phyloP scores from a whole-genome alignment of 441 rosid genomes.

The Populus hybrid region DNA sequence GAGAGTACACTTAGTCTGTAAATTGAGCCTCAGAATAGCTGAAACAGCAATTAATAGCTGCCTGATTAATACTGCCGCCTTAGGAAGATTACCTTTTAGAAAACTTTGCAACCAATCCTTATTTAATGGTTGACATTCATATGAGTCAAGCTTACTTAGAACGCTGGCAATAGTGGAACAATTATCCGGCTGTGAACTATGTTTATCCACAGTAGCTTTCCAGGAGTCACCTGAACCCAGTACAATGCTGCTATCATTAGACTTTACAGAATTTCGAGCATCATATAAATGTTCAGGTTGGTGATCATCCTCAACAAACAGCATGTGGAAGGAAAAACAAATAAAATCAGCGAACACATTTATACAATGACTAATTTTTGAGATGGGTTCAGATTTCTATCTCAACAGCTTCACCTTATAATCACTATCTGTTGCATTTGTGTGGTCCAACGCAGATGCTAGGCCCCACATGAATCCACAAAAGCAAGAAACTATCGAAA shows the following conservation, averaged over 20 bases:
- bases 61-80: constrained; percentile 62
- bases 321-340: constrained; percentile 33
- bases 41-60: constrained; percentile 69
- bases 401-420: constrained; percentile 33
- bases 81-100: constrained; percentile 54
- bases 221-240: constrained; percentile 23
- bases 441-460: constrained; percentile 48
- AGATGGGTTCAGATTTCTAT: constrained; percentile 40
- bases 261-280: constrained; percentile 24
- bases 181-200: constrained; percentile 23
- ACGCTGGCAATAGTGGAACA: constrained; percentile 24
- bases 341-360: constrained; percentile 42
- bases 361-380: constrained; percentile 34
- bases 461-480: constrained; percentile 87
- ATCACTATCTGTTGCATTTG: constrained; percentile 33
- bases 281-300: constrained; percentile 28
- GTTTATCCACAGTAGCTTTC: constrained; percentile 6
- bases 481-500: constrained; percentile 57
- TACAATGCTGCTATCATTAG: constrained; percentile 14
- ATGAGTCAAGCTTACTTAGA: constrained; percentile 33
- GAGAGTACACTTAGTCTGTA: constrained; percentile 35
- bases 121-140: constrained; percentile 29
- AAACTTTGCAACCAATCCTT: constrained; percentile 44
- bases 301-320: constrained; percentile 40
- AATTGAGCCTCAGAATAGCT: constrained; percentile 64